Evolutionary conservation across 345 rosid species (phyloP), one percentile per base, ranked within the genome.

Genomic region (Ricinus communis): DNA sequence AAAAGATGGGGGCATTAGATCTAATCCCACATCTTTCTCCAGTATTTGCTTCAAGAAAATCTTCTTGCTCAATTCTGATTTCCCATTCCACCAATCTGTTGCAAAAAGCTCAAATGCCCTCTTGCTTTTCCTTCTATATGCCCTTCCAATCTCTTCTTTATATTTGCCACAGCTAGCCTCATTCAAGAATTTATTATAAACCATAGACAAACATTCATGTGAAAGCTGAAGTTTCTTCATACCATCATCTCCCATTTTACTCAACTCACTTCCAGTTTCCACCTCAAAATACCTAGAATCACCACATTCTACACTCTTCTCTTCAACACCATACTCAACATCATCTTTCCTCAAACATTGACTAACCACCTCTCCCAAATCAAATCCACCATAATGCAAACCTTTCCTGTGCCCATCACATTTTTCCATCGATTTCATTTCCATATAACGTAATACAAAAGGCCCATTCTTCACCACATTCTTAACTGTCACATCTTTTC

Each of bases 61-160:
- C 79, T 82, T 88, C 77, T 86, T 86, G 75, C 96, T 85, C 77
- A 91, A 68, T 54, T 73, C 79, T 0, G 93, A 91, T 71, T 84
- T 86, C 40, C 96, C 98, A 61, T 70, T 81, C 98, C 98, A 91
- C 95, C 96, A 91, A 64, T 86, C 88, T 60, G 68, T 65, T n/a
- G 69, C 71, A 18, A 59, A 38, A 40, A 76, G 68, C 52, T 73
- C 79, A 2, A 75, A 53, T 10, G 65, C 77, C 46, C 19, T 64
- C 53, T 68, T 74, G 13, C 66, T 49, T 66, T 60, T 71, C 19
- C 58, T 72, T 51, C 69, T 30, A 22, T 21, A 25, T 67, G 33
- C 50, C 51, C 38, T 59, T 54, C 51, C 79, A 64, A 16, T 69
- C 18, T 69, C 77, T 40, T 31, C 73, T 1, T 9, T 22, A 25